phyloP scores from a whole-genome alignment of 805 yeast species.

The Teunomyces panamensis region DNA sequence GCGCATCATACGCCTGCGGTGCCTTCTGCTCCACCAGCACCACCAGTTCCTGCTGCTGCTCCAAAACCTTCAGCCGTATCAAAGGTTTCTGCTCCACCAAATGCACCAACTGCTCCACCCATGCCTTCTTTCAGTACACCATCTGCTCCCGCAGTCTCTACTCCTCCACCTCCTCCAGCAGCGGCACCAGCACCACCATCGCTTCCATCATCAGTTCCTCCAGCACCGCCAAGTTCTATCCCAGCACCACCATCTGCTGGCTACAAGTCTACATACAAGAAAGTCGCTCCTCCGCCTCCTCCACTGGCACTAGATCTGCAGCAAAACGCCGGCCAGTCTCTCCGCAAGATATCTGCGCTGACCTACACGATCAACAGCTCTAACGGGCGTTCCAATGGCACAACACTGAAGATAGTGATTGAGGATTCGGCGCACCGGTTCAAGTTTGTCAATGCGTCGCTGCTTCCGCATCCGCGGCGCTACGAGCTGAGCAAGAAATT shows the following conservation, averaged over 20 bases:
- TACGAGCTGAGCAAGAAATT: constrained; percentile 63
- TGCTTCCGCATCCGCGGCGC: constrained; percentile 84
- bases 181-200: constrained; percentile 17
- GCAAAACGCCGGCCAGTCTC: constrained; percentile 47
- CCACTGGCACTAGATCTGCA: constrained; percentile 35
- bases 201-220: constrained; percentile 6
- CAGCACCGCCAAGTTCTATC: constrained; percentile 12
- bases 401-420: constrained; percentile 41
- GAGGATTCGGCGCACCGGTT: constrained; percentile 61
- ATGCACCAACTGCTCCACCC: constrained; percentile 17
- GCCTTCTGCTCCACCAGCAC: constrained; percentile 16
- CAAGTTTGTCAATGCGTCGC: constrained; percentile 60
- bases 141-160: constrained; percentile 11
- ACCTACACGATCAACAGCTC: constrained; percentile 58
- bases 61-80: constrained; percentile 17
- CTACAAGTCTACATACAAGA: constrained; percentile 13
- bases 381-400: constrained; percentile 13
- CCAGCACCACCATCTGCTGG: constrained; percentile 10
- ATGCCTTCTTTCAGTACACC: no score
- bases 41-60: constrained; percentile 22
- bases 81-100: constrained; percentile 2
- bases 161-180: constrained; percentile 10
- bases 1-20: constrained; percentile 6
- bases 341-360: constrained; percentile 62
- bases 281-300: constrained; percentile 35